Base-by-base conservation (phyloP, 2,329 filamentous ascomycete species). In the Penicillium corylophilum region DNA sequence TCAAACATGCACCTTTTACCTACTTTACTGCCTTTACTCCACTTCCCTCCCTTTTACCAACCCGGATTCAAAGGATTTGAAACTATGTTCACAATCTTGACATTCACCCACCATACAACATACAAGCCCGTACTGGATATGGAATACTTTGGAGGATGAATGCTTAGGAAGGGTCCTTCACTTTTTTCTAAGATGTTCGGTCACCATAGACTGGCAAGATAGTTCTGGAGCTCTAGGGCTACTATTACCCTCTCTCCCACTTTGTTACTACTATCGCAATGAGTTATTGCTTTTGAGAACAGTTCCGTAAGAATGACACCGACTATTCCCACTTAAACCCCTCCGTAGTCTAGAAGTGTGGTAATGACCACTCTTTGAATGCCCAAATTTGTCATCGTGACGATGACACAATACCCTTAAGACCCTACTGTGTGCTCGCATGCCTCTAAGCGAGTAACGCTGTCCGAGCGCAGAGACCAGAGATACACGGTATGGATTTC, bases 211-310 rank as follows among this genome's bases (percentile, higher is more conserved):
- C 23, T 61, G 56, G 51, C 56, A 51, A 28, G 43, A 51, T 46
- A 39, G 46, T 52, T 41, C n/a, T 33, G 49, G 59, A 33, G 53
- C 52, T 28, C 62, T 28, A 53, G 61, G 61, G 59, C 59, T 63
- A 62, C 59, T 62, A 35, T 50, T 60, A 61, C 61, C 60, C 59
- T 54, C 39, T 12, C 41, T 41, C 35, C 10, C 18, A 13, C 24
- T 20, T 16, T 41, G 39, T 41, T 41, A 38, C 35, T 40, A 26
- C 13, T 26, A 41, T 24, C 22, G 23, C 39, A 41, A 26, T 41
- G 13, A 41, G 26, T 24, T 3, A 22, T 26, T 24, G 1, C 12
- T 7, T n/a, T n/a, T 41, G 4, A 41, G 20, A 26, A 41, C 13
- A 2, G n/a, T 26, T n/a, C 38, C 13, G 36, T 56, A 48, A 56